phyloP scores from a whole-genome alignment of 176 grass and related monocot species.

The Avena sativa region DNA sequence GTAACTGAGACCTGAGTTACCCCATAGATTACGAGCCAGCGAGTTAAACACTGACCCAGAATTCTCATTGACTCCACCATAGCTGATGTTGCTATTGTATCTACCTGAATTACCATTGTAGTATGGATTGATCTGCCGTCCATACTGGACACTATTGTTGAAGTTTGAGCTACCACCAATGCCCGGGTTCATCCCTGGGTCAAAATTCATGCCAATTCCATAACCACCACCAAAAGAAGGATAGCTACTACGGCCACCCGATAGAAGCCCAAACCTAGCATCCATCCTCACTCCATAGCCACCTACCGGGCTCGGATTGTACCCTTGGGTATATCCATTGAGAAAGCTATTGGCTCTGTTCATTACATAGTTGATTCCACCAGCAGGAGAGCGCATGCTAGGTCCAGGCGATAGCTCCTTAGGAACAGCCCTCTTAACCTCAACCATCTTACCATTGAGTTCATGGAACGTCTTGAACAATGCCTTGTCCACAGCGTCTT shows the following conservation, averaged over 20 bases:
- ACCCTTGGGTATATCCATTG: constrained; percentile 77
- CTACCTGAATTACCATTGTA: constrained; percentile 79
- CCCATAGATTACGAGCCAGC: constrained; percentile 74
- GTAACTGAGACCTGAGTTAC: constrained; percentile 68
- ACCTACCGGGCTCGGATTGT: constrained; percentile 68
- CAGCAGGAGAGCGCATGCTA: constrained; percentile 64
- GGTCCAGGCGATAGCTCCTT: constrained; percentile 83
- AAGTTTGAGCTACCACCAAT: constrained; percentile 69
- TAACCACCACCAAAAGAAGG: constrained; percentile 77
- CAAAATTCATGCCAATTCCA: constrained; percentile 83
- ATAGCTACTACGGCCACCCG: constrained; percentile 61
- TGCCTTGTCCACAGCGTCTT: constrained; percentile 80
- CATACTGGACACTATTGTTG: constrained; percentile 66
- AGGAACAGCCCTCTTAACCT: constrained; percentile 87
- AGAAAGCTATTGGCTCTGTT: constrained; percentile 73
- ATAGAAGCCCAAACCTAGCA: constrained; percentile 63
- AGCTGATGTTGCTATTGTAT: constrained; percentile 68
- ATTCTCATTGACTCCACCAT: constrained; percentile 64
- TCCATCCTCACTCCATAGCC: constrained; percentile 87
- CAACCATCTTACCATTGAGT: constrained; percentile 91
- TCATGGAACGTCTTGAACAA: constrained; percentile 94
- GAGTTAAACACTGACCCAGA: constrained; percentile 67
- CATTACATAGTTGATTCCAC: constrained; percentile 69
- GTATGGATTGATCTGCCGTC: constrained; percentile 68
- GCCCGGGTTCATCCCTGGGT: constrained; percentile 56